Evolutionary conservation across 805 yeast genomes (phyloP).

Genomic region (Candida gorgasii): DNA sequence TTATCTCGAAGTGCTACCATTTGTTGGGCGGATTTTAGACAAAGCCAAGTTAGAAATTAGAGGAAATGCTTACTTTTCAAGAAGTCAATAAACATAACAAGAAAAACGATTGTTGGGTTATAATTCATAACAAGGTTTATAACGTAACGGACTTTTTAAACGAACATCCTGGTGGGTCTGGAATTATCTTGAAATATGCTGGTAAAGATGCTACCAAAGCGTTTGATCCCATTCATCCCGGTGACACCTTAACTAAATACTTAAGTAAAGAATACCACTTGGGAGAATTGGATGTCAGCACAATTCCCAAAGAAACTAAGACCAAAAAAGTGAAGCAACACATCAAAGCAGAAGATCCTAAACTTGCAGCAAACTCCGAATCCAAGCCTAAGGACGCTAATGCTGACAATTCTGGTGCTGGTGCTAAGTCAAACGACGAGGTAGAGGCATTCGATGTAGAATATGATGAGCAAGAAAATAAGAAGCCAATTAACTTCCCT

Average conservation of each 20-base stretch:
- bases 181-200: conserved; percentile 53
- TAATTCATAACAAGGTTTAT: conserved; percentile 75
- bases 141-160: conserved; percentile 66
- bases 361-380: not conserved
- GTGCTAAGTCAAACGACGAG: not conserved
- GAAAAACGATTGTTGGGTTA: conserved; percentile 77
- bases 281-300: conserved; percentile 32
- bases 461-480: conserved; percentile 42
- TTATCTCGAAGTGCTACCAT: conserved; percentile 3
- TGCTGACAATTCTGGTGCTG: not conserved
- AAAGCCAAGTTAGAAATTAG: too few species aligned
- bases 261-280: conserved; percentile 45
- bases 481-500: conserved; percentile 23
- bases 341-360: not conserved
- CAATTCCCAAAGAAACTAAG: not conserved
- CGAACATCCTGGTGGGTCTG: conserved; percentile 64
- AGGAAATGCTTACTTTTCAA: conserved; percentile 20
- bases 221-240: conserved; percentile 88
- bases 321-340: not conserved
- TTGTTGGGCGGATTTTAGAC: not conserved
- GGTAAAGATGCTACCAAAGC: conserved; percentile 68
- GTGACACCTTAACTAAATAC: conserved; percentile 75
- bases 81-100: conserved; percentile 50
- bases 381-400: not conserved
- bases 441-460: conserved; percentile 44